Evolutionary conservation across 2,329 filamentous ascomycete genomes (phyloP), one percentile per base, ranked within the genome.

Genomic region (Reticulascus tulasneorum): DNA sequence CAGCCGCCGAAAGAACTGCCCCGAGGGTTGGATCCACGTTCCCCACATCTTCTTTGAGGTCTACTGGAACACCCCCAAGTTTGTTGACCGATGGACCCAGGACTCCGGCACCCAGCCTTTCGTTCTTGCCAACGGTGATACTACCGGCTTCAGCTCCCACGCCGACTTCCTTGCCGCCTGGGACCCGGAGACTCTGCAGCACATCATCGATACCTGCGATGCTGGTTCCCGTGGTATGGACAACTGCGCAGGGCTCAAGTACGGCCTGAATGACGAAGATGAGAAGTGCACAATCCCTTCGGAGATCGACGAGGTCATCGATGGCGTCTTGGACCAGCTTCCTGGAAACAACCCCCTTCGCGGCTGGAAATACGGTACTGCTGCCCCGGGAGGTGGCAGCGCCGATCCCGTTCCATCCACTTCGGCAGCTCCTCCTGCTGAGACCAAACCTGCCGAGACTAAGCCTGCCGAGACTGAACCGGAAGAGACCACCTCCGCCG

Each of bases 111-210:
- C 53, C 17, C 74, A 77, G 61, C 80, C 79, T 9, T 86, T 86
- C 50, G 77, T 86, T 35, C 74, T 85, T 27, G 66, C 82, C 46
- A 80, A 79, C 52, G 83, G 83, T 28, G 83, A 89, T 38, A 65
- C 70, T 15, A 85, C 84, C 9, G 84, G 84, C 37, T 86, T 76
- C 63, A 77, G 77, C 49, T 73, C 73, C 42, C 84, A 88, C 59
- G 82, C 71, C 30, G 84, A 89, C 58, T 88, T 89, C 63, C 60
- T 84, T 46, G 77, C 84, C 44, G 84, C 76, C 12, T 89, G 85
- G 85, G 77, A 88, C 47, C 67, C 75, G 43, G 57, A 65, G 19
- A 69, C 73, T 29, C 77, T 86, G 32, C 79, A 84, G 58, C 66
- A 73, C 42, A 82, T 84, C 46, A 79, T 86, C 47, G 69, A 84